phyloP scores from a whole-genome alignment of 2,329 filamentous ascomycete species.

The Rugonectria rugulosa region DNA sequence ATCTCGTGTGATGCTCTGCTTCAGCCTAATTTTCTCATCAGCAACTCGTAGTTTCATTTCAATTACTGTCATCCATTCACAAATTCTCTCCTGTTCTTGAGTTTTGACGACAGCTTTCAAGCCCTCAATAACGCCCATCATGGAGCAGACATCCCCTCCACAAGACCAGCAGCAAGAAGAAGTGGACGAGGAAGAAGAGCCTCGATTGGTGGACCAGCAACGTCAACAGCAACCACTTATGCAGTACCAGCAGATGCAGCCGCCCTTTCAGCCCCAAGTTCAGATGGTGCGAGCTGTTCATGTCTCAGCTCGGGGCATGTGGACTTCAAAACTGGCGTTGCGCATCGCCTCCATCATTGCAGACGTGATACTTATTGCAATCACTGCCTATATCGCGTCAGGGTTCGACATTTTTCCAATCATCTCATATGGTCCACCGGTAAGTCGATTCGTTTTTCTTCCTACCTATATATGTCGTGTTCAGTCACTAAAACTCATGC shows the following conservation, averaged over 20 bases:
- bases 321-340: slow-evolving; percentile 8
- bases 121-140: not conserved
- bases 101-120: not conserved
- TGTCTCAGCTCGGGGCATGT: slow-evolving; percentile 15
- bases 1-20: not conserved
- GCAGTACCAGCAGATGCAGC: slow-evolving; percentile 1
- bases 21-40: not conserved
- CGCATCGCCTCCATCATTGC: slow-evolving; percentile 14
- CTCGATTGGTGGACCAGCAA: not conserved
- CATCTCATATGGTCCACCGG: slow-evolving; percentile 5
- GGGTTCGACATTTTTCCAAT: not conserved
- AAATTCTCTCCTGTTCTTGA: not conserved
- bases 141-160: slow-evolving; percentile 1
- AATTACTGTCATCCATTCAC: not conserved
- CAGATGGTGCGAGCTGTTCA: not conserved
- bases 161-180: slow-evolving; percentile 9
- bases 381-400: not conserved
- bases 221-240: not conserved
- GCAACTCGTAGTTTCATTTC: not conserved
- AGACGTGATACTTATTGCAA: slow-evolving; percentile 10
- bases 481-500: not conserved
- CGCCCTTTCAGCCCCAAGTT: not conserved
- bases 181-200: no score
- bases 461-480: not conserved
- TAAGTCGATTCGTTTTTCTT: not conserved